phyloP scores from a whole-genome alignment of 495 filamentous ascomycete genomes.

The Friedmanniomyces endolithicus region DNA sequence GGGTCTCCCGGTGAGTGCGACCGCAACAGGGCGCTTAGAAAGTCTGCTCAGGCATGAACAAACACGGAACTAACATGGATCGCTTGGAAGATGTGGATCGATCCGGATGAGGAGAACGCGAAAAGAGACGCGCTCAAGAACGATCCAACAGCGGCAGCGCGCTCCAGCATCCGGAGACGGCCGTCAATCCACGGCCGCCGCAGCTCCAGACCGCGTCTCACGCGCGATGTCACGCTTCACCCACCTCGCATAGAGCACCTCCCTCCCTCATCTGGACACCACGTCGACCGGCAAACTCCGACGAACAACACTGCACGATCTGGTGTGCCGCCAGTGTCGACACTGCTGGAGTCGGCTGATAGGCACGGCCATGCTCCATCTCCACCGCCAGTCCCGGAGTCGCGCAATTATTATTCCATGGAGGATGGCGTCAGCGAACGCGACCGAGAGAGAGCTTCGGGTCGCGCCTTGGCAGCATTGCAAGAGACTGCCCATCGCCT shows the following conservation, averaged over 20 bases:
- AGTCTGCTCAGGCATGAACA: background rate
- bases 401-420: constrained; percentile 3
- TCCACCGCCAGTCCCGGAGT: constrained; percentile 8
- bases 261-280: background rate
- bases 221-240: constrained; percentile 6
- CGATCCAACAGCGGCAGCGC: constrained; percentile 46
- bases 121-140: constrained; percentile 41
- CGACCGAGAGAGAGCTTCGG: background rate
- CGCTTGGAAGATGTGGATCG: constrained; percentile 43
- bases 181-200: constrained; percentile 11
- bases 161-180: constrained; percentile 54
- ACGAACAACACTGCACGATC: background rate
- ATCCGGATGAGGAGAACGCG: constrained; percentile 39
- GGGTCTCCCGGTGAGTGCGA: constrained; percentile 64
- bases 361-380: background rate
- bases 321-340: constrained; percentile 17
- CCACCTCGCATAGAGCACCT: background rate
- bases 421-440: background rate
- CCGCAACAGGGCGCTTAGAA: background rate
- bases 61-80: constrained; percentile 18
- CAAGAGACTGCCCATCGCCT: background rate
- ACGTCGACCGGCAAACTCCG: constrained; percentile 16
- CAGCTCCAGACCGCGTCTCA: constrained; percentile 6
- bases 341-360: constrained; percentile 15
- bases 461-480: background rate